Conservation (phyloP, 352 stramenopile genomes). For the Pythium chondricola region DNA sequence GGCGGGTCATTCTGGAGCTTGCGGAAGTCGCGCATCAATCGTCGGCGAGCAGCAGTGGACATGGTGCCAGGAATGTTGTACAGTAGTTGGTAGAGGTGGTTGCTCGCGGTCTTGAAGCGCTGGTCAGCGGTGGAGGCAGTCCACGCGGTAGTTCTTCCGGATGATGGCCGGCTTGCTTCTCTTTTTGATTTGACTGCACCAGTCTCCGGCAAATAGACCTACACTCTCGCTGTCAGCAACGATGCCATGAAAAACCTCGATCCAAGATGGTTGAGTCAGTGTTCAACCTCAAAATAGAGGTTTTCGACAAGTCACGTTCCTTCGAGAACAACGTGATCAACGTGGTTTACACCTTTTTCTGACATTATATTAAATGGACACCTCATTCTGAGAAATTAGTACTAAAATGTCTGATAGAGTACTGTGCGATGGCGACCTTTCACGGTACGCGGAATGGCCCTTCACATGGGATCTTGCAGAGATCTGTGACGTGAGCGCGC, state of each 20-base stretch:
- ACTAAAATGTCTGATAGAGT: slow-evolving; percentile 1
- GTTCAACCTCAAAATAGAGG: background rate
- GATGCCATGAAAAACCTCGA: background rate
- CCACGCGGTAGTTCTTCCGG: too few relatives aligned
- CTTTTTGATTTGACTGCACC: too few relatives aligned
- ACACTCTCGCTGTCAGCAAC: too few relatives aligned
- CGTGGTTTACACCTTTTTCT: background rate
- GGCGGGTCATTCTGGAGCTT: slow-evolving; percentile 98
- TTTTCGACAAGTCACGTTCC: background rate
- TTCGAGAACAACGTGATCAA: slow-evolving; percentile 7
- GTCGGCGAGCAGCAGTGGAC: slow-evolving; percentile 92
- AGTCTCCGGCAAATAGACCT: too few relatives aligned
- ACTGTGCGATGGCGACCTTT: slow-evolving; percentile 10
- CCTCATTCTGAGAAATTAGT: background rate
- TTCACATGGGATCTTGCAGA: too few relatives aligned
- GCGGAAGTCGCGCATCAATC: slow-evolving; percentile 97
- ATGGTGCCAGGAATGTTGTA: slow-evolving; percentile 42
- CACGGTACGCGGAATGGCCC: background rate
- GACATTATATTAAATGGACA: background rate
- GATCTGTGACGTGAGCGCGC: slow-evolving; percentile 9
- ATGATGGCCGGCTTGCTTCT: too few relatives aligned
- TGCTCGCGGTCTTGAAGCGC: background rate
- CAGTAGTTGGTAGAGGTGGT: background rate
- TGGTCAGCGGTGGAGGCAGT: background rate
- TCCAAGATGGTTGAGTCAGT: background rate